phyloP scores from a whole-genome alignment of 2,329 filamentous ascomycete species.

The Phialophora chinensis region DNA sequence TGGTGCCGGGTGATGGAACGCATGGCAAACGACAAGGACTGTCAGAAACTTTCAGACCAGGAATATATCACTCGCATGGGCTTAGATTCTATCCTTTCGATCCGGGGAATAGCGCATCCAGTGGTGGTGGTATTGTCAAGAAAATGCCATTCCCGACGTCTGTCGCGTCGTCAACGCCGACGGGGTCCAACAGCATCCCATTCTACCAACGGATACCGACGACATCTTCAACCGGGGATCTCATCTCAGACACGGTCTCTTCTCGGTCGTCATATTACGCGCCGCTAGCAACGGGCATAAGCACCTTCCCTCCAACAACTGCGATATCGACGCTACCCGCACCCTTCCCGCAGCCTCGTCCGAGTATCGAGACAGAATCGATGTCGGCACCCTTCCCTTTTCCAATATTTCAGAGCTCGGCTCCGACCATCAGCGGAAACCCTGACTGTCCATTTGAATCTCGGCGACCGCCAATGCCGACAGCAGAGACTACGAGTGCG shows the following conservation, averaged over 20 bases:
- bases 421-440: neutral
- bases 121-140: neutral
- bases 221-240: neutral
- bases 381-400: neutral
- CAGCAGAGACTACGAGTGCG: neutral
- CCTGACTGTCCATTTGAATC: neutral
- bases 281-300: neutral
- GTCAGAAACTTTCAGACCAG: neutral
- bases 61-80: neutral
- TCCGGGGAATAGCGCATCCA: neutral
- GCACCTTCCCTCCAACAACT: constrained; percentile 23
- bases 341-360: constrained; percentile 12
- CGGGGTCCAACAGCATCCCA: neutral
- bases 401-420: neutral
- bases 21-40: constrained; percentile 21
- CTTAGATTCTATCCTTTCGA: neutral
- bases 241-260: neutral
- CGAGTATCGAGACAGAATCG: constrained; percentile 4
- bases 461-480: neutral
- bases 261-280: neutral
- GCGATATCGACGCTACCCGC: constrained; percentile 10
- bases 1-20: constrained; percentile 4
- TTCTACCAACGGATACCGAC: neutral
- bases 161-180: neutral
- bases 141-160: neutral